Evolutionary conservation across 2,329 filamentous ascomycete species (phyloP), one percentile per base, ranked within the genome.

Genomic region (Nothophoma quercina): DNA sequence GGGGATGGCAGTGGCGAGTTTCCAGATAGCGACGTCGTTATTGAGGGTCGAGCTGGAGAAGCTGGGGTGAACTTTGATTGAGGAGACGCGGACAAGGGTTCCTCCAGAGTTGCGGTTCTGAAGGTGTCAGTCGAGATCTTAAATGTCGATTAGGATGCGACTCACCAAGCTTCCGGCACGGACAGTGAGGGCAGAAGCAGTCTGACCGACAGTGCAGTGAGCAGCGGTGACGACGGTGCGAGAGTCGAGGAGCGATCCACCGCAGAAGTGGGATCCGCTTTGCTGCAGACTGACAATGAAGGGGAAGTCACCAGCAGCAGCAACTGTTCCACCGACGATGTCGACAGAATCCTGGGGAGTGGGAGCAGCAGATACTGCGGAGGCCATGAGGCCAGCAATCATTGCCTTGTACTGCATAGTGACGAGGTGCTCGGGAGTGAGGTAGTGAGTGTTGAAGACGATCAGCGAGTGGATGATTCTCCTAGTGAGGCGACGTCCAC

Each of bases 181-280:
- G 38, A 70, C 48, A 13, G 33, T 39, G 25, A 65, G 19, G 8
- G 44, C 16, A 7, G 59, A 61, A 30, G 58, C 63, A 49, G 51
- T 49, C 23, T 51, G 46, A 33, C 51, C 56, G 8, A 58, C 58
- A 45, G 56, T 58, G 56, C 67, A 70, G 56, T 70, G 67, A 54
- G 58, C 65, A 26, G 67, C 67, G 12, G 65, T 68, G 40, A 70
- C 29, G 35, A 70, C 62, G 3, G 67, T 70, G 61, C 63, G 63
- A 25, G 55, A 55, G 55, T 70, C 62, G 41, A 70, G 13, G 2
- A 70, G 56, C 13, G 63, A 57, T 22, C 65, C 67, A 56, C 67
- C 67, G 50, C 67, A 70, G 59, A 62, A 56, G 49, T 69, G 65
- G n/a, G 50, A 48, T 22, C 64, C 64, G 35, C 36, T 35, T 4